Evolutionary conservation across 805 yeast species (phyloP).

Genomic region (Cyberlindnera japonica): DNA sequence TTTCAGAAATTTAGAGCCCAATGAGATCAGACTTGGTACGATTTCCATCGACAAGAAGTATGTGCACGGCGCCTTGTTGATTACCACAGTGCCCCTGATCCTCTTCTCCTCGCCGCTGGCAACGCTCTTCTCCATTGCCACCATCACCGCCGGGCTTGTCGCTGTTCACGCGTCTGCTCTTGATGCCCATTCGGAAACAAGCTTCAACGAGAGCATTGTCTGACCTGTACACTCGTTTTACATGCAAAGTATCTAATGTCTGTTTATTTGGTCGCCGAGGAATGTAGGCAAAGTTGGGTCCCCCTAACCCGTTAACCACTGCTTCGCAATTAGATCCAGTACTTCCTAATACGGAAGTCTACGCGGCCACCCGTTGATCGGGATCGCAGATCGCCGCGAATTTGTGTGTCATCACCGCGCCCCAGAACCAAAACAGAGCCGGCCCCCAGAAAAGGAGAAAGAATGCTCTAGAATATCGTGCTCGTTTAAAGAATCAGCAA

Average conservation of each 20-base stretch:
- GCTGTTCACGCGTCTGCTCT: constrained; percentile 15
- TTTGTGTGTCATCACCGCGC: not conserved
- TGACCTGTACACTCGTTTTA: not conserved
- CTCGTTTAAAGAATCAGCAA: too few relatives aligned
- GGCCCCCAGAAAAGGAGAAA: not conserved
- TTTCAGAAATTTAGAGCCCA: constrained; percentile 10
- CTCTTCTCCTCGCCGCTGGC: constrained; percentile 19
- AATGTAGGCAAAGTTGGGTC: not conserved
- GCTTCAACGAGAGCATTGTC: constrained; percentile 22
- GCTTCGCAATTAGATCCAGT: too few relatives aligned
- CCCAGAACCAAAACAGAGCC: not conserved
- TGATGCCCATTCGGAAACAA: constrained; percentile 19
- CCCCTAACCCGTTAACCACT: too few relatives aligned
- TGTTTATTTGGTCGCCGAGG: not conserved
- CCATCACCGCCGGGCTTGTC: constrained; percentile 13
- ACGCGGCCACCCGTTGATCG: not conserved
- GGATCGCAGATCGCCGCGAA: not conserved
- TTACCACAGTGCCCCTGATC: constrained; percentile 21
- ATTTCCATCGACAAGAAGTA: constrained; percentile 19
- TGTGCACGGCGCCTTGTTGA: constrained; percentile 10
- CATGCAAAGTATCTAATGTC: not conserved
- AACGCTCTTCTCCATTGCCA: constrained; percentile 9
- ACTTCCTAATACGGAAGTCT: not conserved
- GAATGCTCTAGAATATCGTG: not conserved
- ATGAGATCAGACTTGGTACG: constrained; percentile 9